These are phyloP conservation scores for Polychytrium aggregatum DNA, from an alignment of 192 early-diverging fungal species.

Conservation along the genomic window DNA sequence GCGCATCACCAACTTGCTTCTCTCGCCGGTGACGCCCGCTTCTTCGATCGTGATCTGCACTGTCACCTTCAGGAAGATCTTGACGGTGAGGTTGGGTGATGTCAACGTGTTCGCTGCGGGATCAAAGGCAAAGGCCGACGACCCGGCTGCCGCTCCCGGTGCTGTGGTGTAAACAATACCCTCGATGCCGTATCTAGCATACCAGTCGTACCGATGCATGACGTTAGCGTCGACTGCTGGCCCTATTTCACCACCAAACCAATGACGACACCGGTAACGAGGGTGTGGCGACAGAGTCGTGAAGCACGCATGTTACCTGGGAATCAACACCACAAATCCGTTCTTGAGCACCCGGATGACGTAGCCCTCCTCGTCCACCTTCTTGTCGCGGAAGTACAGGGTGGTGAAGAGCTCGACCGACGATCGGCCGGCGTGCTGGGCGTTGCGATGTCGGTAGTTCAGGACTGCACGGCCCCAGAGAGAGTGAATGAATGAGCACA, in stretches of 20 bases:
- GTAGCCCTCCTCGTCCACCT: constrained; percentile 71
- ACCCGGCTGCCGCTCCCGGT: not conserved
- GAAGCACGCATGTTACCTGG: constrained; percentile 30
- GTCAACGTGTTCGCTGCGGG: constrained; percentile 7
- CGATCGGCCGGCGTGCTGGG: constrained; percentile 85
- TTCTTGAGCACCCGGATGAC: constrained; percentile 89
- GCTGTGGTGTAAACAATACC: constrained; percentile 59
- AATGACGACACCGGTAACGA: too few species aligned
- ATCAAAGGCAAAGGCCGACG: too few species aligned
- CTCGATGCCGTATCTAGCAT: constrained; percentile 80
- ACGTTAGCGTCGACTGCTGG: too few species aligned
- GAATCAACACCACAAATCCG: constrained; percentile 87
- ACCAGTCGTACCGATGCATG: too few species aligned
- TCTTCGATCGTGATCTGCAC: constrained; percentile 58
- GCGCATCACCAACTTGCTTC: constrained; percentile 30
- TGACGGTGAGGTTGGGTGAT: constrained; percentile 34
- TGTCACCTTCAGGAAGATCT: constrained; percentile 70
- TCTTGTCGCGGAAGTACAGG: constrained; percentile 92
- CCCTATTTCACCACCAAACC: too few species aligned
- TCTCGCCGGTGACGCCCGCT: constrained; percentile 26
- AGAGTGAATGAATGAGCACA: constrained; percentile 16
- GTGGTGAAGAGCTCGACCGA: constrained; percentile 96
- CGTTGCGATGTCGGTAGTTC: constrained; percentile 91
- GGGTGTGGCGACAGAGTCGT: not conserved
- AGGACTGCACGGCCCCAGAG: constrained; percentile 40